Conservation (phyloP, 208 protist species). For the Sergeia podlipaevii region DNA sequence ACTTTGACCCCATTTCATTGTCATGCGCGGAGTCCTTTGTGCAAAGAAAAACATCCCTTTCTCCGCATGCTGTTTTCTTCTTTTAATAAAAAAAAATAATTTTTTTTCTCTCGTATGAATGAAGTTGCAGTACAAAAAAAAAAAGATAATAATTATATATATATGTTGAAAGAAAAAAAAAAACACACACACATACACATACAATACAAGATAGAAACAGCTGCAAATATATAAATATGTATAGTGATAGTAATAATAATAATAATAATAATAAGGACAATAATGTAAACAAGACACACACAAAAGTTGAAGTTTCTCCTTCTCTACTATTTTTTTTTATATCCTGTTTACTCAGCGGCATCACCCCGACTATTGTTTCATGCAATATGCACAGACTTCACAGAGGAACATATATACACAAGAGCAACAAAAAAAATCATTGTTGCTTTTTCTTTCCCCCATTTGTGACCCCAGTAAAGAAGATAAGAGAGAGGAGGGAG, state of each 20-base stretch:
- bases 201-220: constrained; percentile 1
- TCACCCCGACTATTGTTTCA: too few species aligned
- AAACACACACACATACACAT: neutral
- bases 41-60: too few species aligned
- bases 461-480: too few species aligned
- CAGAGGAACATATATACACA: too few species aligned
- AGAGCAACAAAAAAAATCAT: too few species aligned
- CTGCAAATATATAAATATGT: neutral
- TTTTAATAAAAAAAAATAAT: constrained; percentile 14
- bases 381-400: too few species aligned
- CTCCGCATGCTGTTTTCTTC: too few species aligned
- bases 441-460: too few species aligned
- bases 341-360: too few species aligned
- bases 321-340: neutral
- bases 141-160: constrained; percentile 1
- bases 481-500: too few species aligned
- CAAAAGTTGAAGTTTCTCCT: neutral
- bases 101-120: neutral
- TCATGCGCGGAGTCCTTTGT: too few species aligned
- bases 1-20: too few species aligned
- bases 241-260: neutral
- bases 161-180: constrained; percentile 8
- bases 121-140: constrained; percentile 1
- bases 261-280: neutral
- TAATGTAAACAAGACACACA: constrained; percentile 9